phyloP scores from a whole-genome alignment of 352 stramenopile genomes.

The Phytophthora pinifolia region DNA sequence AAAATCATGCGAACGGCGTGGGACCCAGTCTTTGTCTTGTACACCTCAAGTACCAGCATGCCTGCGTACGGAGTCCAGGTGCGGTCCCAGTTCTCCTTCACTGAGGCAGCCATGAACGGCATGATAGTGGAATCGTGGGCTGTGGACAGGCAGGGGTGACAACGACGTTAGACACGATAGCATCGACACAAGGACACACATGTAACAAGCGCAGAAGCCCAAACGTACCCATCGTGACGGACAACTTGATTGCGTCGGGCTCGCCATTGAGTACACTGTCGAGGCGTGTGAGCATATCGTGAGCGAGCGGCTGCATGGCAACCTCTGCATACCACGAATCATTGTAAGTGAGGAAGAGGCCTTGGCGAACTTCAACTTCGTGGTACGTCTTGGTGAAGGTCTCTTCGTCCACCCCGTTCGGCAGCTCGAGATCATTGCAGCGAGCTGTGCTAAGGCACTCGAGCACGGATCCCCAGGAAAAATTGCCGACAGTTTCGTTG shows the following conservation, averaged over 20 bases:
- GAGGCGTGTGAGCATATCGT: constrained; percentile 67
- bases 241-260: constrained; percentile 50
- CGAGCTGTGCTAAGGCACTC: constrained; percentile 82
- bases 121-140: constrained; percentile 86
- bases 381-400: constrained; percentile 79
- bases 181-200: too few relatives aligned
- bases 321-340: constrained; percentile 82
- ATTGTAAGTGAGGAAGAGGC: constrained; percentile 72
- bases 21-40: constrained; percentile 66
- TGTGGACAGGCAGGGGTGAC: constrained; percentile 7
- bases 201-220: not conserved
- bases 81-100: constrained; percentile 77
- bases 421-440: constrained; percentile 76
- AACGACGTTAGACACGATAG: not conserved
- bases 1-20: constrained; percentile 72
- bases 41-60: constrained; percentile 75
- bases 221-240: constrained; percentile 73
- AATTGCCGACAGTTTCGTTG: constrained; percentile 64
- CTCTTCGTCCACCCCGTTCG: constrained; percentile 59
- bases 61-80: constrained; percentile 86
- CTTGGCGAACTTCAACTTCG: constrained; percentile 70
- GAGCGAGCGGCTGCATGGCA: constrained; percentile 81
- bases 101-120: constrained; percentile 72
- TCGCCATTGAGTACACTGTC: constrained; percentile 47
- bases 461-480: constrained; percentile 76